Percentiles rank a stretch among this genome's conserved stretches.
These are phyloP conservation scores for Xerocomellus intermedius DNA, from an alignment of 768 basidiomycete genomes.

Conservation along the genomic window DNA sequence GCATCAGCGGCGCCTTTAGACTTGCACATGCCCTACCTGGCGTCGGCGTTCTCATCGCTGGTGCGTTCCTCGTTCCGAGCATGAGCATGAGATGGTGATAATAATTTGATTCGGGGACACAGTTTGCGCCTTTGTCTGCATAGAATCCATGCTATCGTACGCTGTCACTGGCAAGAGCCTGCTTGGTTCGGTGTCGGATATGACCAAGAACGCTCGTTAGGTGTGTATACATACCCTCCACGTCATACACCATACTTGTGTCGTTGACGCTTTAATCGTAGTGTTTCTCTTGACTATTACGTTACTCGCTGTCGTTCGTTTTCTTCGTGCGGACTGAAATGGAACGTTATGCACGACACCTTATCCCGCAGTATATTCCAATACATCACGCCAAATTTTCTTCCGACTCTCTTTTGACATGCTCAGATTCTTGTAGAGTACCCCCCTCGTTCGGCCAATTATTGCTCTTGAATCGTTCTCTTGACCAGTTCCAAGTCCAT, in stretches of 20 bases:
- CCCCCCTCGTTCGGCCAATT: background rate
- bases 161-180: constrained; percentile 1
- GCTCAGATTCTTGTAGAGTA: background rate
- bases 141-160: constrained; percentile 13
- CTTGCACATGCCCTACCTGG: constrained; percentile 11
- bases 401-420: background rate
- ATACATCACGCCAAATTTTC: background rate
- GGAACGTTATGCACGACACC: background rate
- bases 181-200: background rate
- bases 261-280: constrained; percentile 14
- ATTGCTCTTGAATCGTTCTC: background rate
- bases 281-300: background rate
- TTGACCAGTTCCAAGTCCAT: background rate
- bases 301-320: background rate
- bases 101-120: background rate
- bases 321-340: background rate
- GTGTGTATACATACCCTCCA: constrained; percentile 14
- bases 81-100: background rate
- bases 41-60: constrained; percentile 12
- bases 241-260: constrained; percentile 11
- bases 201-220: constrained; percentile 4
- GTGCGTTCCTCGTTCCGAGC: constrained; percentile 12
- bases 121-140: constrained; percentile 9
- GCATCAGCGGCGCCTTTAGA: background rate
- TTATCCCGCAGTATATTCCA: background rate